Evolutionary conservation across 225 moss, liverwort and hornwort genomes (phyloP).

Genomic region (Neckera pumila): DNA sequence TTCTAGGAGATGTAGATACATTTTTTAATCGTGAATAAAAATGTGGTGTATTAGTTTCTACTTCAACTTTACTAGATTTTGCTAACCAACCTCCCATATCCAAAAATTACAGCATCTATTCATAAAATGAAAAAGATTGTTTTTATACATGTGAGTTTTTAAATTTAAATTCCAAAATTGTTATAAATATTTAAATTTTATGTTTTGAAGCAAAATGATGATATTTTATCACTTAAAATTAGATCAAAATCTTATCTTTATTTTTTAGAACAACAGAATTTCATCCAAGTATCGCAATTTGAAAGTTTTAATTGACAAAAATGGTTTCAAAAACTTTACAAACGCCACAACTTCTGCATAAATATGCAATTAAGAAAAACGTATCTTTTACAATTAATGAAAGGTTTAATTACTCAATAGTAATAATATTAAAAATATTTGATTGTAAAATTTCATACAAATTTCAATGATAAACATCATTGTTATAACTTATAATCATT

Average conservation of each 20-base stretch:
- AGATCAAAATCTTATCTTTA: not conserved
- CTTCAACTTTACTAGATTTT: not conserved
- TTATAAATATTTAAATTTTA: not conserved
- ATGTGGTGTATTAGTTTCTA: not conserved
- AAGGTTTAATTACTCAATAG: no score
- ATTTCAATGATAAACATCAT: not conserved
- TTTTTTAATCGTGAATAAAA: not conserved
- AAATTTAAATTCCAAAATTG: not conserved
- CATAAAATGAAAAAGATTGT: not conserved
- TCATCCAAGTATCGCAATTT: not conserved
- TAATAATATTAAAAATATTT: no score
- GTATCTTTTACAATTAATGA: accelerated
- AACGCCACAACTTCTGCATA: not conserved
- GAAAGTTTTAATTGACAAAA: not conserved
- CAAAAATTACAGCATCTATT: not conserved
- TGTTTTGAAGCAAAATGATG: not conserved
- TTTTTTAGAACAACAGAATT: not conserved
- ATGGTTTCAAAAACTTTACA: not conserved
- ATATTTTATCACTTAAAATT: no score
- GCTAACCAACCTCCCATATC: conserved; percentile 6
- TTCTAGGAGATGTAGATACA: not conserved
- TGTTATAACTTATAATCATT: no score
- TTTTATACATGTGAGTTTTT: not conserved
- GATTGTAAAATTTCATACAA: no score
- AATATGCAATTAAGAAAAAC: not conserved